Evolutionary conservation across 78 protist species (phyloP).

Genomic region (Acrasis kona): DNA sequence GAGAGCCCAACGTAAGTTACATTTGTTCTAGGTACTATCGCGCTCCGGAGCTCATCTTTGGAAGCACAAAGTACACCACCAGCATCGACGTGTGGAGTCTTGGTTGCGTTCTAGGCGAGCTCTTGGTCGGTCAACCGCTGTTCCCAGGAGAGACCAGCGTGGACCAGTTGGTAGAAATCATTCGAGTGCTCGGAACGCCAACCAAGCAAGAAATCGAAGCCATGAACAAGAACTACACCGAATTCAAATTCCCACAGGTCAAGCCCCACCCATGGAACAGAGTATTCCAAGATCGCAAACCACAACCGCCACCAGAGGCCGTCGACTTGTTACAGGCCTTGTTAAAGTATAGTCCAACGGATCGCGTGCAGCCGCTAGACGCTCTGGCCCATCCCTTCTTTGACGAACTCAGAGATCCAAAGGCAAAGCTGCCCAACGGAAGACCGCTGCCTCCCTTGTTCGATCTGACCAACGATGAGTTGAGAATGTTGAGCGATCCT

Average conservation of each 20-base stretch:
- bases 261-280: conserved; percentile 79
- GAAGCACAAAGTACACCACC: conserved; percentile 90
- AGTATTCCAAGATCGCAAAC: conserved; percentile 35
- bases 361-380: conserved; percentile 55
- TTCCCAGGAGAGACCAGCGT: conserved; percentile 88
- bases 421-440: conserved; percentile 44
- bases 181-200: conserved; percentile 90
- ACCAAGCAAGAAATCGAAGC: conserved; percentile 67
- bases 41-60: conserved; percentile 99
- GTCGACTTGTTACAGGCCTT: conserved; percentile 59
- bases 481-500: background rate
- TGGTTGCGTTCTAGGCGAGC: conserved; percentile 92
- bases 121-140: conserved; percentile 83
- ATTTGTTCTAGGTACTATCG: conserved; percentile 99
- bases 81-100: conserved; percentile 75
- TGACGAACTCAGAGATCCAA: conserved; percentile 71
- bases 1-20: conserved; percentile 97
- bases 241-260: conserved; percentile 82
- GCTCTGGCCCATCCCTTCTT: conserved; percentile 82
- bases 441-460: conserved; percentile 55
- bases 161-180: conserved; percentile 97
- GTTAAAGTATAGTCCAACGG: conserved; percentile 71
- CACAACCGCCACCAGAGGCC: conserved; percentile 44
- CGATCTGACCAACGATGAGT: conserved; percentile 22
- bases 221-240: conserved; percentile 87